Percentiles rank a stretch among this genome's conserved stretches.
Evolutionary conservation across 2,329 filamentous ascomycete species (phyloP).

Genomic region (Cryphonectria naterciae): DNA sequence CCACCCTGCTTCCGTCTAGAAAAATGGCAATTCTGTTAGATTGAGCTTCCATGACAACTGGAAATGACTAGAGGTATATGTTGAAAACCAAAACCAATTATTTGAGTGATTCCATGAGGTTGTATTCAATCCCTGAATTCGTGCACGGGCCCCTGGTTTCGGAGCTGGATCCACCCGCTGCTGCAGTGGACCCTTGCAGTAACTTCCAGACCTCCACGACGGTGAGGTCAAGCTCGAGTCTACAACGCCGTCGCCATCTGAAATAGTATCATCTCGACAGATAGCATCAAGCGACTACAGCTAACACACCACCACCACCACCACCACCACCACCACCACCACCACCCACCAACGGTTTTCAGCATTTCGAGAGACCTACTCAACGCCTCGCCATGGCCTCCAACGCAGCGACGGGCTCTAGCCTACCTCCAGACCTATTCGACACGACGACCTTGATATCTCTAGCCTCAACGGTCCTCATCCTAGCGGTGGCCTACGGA

Average conservation of each 20-base stretch:
- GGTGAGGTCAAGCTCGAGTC: not conserved
- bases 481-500: slow-evolving; percentile 54
- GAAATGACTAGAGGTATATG: not conserved
- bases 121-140: not conserved
- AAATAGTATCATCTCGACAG: not conserved
- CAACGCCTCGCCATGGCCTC: slow-evolving; percentile 15
- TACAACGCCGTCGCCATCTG: not conserved
- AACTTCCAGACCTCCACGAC: not conserved
- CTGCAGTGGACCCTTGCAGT: not conserved
- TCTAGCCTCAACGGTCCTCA: slow-evolving; percentile 57
- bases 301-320: not conserved
- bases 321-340: not conserved
- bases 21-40: not conserved
- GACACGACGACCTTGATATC: slow-evolving; percentile 64
- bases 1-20: not conserved
- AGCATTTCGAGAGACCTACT: not conserved
- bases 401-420: slow-evolving; percentile 24
- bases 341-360: not conserved
- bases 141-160: slow-evolving; percentile 5
- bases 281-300: not conserved
- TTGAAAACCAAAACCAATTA: not conserved
- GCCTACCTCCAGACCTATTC: slow-evolving; percentile 59
- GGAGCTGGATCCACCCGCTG: not conserved
- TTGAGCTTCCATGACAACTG: not conserved
- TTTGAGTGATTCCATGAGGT: not conserved